Evolutionary conservation across 345 rosid species (phyloP), one percentile per base, ranked within the genome.

Genomic region (Garcia nutans): DNA sequence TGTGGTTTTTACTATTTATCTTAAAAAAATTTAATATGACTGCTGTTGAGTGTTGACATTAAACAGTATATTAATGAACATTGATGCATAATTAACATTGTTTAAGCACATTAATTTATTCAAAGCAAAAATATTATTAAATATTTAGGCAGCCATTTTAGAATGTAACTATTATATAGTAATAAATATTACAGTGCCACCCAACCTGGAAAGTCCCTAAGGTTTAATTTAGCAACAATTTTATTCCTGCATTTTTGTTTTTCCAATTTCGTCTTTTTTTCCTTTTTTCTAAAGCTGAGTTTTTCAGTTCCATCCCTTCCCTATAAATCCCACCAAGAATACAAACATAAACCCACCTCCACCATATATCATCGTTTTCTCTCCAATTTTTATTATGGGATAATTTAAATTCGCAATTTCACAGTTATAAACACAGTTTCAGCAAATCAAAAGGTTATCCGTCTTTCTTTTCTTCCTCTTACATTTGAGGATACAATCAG

Each of bases 191-290:
- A 37, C 5, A 37, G 44, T 26, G 7, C 41, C 10, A 26, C 67
- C 66, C 3, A 17, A 28, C 17, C 9, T 23, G 37, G 65, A 61
- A 61, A 10, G 5, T 61, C 13, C 50, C 0, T 10, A 11, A 8
- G 50, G 50, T 47, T 47, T 9, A 37, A 37, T 37, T 37, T 47
- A 1, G 50, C 3, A 2, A 13, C 66, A 8, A 2, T 28, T 31
- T 0, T 17, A 37, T 6, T 28, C 45, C 16, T 28, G 44, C 33
- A 33, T 28, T 23, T 24, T 24, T 62, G 15, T 24, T 62, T 31
- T 24, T 62, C 66, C 66, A 62, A 9, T 24, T 62, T 62, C 28
- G 66, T 24, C 8, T 62, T 62, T 62, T 62, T 33, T 62, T 62
- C 42, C n/a, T n/a, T 47, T 11, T 19, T 63, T 63, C 68, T 15